These are phyloP conservation scores for Aspergillus bridgeri DNA, from an alignment of 495 filamentous ascomycete species.

Conservation along the genomic window DNA sequence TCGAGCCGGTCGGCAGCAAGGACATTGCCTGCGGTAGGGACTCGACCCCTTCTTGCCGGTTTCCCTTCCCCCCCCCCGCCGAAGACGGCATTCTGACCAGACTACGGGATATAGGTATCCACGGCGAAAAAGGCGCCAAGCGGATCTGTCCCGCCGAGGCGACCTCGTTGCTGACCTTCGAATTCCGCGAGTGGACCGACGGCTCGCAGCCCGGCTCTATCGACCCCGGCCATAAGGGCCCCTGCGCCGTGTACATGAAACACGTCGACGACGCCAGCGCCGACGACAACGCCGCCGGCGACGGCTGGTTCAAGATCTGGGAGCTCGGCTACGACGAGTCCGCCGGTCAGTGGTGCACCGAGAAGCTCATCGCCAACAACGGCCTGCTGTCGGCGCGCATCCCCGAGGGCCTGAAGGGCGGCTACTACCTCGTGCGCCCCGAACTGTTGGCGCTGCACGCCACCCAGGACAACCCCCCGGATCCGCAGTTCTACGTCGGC, in stretches of 20 bases:
- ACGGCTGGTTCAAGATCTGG: slow-evolving; percentile 81
- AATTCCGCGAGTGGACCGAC: slow-evolving; percentile 61
- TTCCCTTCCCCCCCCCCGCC: too few species aligned
- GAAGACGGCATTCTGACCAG: too few species aligned
- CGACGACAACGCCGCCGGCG: slow-evolving; percentile 46
- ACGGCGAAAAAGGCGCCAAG: slow-evolving; percentile 53
- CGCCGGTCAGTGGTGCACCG: slow-evolving; percentile 60
- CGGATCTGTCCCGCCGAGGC: slow-evolving; percentile 55
- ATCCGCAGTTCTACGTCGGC: slow-evolving; percentile 65
- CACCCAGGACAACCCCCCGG: slow-evolving; percentile 43
- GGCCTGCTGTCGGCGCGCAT: slow-evolving; percentile 60
- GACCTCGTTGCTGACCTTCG: slow-evolving; percentile 56
- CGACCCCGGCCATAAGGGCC: slow-evolving; percentile 62
- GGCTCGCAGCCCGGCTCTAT: slow-evolving; percentile 50
- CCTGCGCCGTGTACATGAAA: slow-evolving; percentile 74
- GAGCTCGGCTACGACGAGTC: slow-evolving; percentile 58
- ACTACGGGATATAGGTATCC: slow-evolving; percentile 53
- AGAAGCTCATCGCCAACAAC: slow-evolving; percentile 59
- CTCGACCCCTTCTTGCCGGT: too few species aligned
- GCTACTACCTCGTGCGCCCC: slow-evolving; percentile 64
- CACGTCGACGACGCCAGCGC: slow-evolving; percentile 45
- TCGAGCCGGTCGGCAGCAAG: slow-evolving; percentile 42
- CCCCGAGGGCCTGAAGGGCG: slow-evolving; percentile 56
- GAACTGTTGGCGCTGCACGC: slow-evolving; percentile 66
- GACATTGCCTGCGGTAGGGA: slow-evolving; percentile 74